A percentile compares a stretch with the other conserved stretches of the same genome.
These are phyloP conservation scores for Obelidium mucronatum DNA, from an alignment of 192 early-diverging fungal species.

Conservation along the genomic window DNA sequence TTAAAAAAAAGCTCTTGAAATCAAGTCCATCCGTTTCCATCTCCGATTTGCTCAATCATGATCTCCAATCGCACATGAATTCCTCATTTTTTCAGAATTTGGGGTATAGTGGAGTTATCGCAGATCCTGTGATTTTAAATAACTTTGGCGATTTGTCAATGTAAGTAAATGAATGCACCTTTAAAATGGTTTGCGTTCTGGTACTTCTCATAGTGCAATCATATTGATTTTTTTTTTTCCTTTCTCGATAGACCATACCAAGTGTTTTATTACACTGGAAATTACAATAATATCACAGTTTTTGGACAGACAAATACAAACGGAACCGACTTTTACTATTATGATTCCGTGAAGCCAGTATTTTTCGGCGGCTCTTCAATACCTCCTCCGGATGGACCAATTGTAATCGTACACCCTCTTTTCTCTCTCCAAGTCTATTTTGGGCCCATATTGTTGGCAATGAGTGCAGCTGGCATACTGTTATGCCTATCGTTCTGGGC, in stretches of 20 bases:
- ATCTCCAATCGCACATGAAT: conserved; percentile 20
- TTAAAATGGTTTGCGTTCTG: too few species aligned
- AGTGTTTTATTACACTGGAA: conserved; percentile 8
- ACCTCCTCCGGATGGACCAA: neutral
- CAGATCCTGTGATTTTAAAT: neutral
- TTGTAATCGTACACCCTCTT: neutral
- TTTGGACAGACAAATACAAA: conserved; percentile 9
- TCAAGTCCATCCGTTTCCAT: neutral
- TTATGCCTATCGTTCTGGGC: neutral
- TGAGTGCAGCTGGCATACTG: neutral
- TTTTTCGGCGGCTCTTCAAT: neutral
- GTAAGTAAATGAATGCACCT: too few species aligned
- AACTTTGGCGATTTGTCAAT: neutral
- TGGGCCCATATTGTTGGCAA: neutral
- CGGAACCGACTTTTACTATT: neutral
- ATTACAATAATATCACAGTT: neutral
- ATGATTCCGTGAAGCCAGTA: neutral
- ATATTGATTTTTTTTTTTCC: too few species aligned
- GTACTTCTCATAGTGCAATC: too few species aligned
- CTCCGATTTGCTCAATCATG: neutral
- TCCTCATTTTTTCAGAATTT: conserved; percentile 18
- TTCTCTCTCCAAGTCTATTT: neutral
- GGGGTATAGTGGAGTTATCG: neutral
- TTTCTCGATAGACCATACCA: neutral
- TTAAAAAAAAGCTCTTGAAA: neutral